Conservation (phyloP, 306 rosid species). For the Castanopsis chinensis region DNA sequence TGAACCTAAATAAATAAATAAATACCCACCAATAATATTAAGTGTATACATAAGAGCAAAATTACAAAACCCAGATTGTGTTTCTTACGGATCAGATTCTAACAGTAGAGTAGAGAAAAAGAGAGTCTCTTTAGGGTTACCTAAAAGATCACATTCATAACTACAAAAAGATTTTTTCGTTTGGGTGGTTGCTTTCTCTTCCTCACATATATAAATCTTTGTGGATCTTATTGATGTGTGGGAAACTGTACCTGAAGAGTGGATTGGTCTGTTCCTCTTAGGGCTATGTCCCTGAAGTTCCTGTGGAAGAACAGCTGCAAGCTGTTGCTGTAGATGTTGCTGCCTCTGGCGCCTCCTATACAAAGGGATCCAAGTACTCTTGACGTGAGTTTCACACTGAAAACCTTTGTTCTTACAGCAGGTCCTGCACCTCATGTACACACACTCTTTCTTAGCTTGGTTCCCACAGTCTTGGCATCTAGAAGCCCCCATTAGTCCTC, state of each 20-base stretch:
- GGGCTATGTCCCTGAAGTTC: constrained; percentile 19
- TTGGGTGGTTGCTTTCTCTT: background rate
- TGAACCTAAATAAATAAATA: constrained; percentile 26
- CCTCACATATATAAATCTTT: background rate
- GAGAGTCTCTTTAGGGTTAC: constrained; percentile 14
- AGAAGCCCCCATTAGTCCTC: constrained; percentile 10
- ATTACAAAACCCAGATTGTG: background rate
- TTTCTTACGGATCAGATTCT: background rate
- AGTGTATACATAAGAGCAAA: background rate
- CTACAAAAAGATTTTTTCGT: background rate
- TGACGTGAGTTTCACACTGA: constrained; percentile 60
- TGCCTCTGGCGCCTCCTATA: constrained; percentile 40
- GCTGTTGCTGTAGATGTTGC: constrained; percentile 5
- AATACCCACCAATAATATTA: background rate
- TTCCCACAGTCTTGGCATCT: constrained; percentile 79
- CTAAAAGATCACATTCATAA: background rate
- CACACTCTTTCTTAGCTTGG: constrained; percentile 68
- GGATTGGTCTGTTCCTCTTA: constrained; percentile 31
- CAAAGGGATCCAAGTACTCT: constrained; percentile 69
- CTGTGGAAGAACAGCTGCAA: constrained; percentile 17
- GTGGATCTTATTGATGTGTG: background rate
- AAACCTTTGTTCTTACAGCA: constrained; percentile 71
- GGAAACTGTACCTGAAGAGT: constrained; percentile 18
- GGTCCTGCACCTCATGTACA: constrained; percentile 58
- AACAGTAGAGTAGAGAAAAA: constrained; percentile 1